These are phyloP conservation scores for Brassica hybrid DNA, from an alignment of 441 rosid genomes.

Conservation along the genomic window DNA sequence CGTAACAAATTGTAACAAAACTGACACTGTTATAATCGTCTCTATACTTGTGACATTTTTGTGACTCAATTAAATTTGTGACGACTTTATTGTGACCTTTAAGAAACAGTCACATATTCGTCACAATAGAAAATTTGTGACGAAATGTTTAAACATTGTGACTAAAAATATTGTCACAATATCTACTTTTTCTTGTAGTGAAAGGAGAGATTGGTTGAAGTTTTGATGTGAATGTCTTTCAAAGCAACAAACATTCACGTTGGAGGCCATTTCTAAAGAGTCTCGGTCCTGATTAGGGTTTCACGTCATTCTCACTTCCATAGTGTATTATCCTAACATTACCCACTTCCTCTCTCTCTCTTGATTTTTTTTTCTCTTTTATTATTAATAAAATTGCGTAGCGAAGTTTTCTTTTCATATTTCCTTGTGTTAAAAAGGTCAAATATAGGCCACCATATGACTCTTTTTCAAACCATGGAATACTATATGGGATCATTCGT, in stretches of 20 bases:
- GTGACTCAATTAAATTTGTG: background rate
- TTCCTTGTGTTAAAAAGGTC: background rate
- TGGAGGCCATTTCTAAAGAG: constrained; percentile 51
- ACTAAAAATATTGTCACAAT: background rate
- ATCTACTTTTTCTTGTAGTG: background rate
- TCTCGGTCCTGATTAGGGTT: constrained; percentile 49
- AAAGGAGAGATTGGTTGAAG: constrained; percentile 45
- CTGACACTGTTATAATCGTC: too few species aligned
- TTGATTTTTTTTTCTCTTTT: background rate
- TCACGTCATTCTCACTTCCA: constrained; percentile 43
- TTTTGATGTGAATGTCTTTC: constrained; percentile 60
- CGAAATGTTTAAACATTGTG: background rate
- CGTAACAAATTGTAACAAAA: too few species aligned
- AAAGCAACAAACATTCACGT: constrained; percentile 68
- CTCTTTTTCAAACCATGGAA: background rate
- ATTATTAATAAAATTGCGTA: background rate
- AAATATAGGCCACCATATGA: background rate
- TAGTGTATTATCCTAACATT: constrained; percentile 42
- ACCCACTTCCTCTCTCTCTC: constrained; percentile 16
- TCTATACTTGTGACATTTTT: background rate
- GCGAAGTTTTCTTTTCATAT: background rate
- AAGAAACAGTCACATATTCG: background rate
- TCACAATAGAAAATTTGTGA: background rate
- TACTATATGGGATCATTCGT: background rate
- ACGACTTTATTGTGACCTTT: background rate